A percentile compares a stretch with the other conserved stretches of the same genome.
Conservation (phyloP, 129 eudicot genomes). For the Dittrichia graveolens region DNA sequence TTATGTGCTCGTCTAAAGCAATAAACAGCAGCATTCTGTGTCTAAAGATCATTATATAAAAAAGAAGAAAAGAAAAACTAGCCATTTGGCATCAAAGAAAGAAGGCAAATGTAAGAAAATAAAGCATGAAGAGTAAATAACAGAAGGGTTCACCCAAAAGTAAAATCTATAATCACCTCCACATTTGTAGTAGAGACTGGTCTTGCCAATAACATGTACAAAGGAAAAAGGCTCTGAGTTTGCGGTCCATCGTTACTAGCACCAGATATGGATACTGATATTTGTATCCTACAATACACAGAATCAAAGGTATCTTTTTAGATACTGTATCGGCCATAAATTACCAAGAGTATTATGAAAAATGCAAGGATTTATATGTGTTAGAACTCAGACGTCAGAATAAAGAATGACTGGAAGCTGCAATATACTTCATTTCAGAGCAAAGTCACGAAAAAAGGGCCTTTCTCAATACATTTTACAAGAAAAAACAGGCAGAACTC, state of each 20-base stretch:
- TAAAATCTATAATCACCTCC: constrained; percentile 51
- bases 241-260: constrained; percentile 52
- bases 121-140: constrained; percentile 21
- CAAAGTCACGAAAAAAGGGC: background rate
- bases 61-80: constrained; percentile 7
- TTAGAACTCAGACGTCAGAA: background rate
- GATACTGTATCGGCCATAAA: constrained; percentile 19
- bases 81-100: constrained; percentile 19
- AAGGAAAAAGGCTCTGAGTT: constrained; percentile 65
- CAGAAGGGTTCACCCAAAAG: constrained; percentile 20
- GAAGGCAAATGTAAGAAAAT: constrained; percentile 22
- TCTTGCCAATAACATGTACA: constrained; percentile 80
- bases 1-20: constrained; percentile 62
- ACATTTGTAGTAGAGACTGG: constrained; percentile 51
- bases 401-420: background rate
- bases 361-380: background rate
- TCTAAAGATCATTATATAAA: constrained; percentile 33
- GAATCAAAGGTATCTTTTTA: constrained; percentile 19
- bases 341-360: constrained; percentile 6
- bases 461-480: background rate
- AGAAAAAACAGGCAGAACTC: background rate
- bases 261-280: constrained; percentile 70
- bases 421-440: background rate
- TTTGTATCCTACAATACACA: constrained; percentile 61
- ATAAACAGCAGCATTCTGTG: constrained; percentile 75